Conservation (phyloP, 139 green algal species). For the Tetraselmis chui region DNA sequence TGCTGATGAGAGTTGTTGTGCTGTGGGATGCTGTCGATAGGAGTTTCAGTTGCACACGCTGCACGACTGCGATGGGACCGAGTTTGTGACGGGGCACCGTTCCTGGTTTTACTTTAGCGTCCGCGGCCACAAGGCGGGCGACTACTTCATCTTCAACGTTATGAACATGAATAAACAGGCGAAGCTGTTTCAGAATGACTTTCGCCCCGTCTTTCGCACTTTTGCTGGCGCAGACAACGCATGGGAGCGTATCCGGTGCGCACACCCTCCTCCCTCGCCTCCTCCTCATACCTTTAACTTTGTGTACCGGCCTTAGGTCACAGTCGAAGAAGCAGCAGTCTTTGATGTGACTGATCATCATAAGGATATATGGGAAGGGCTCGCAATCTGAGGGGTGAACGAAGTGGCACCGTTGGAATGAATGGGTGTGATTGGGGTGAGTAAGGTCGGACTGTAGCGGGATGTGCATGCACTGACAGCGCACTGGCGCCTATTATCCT, state of each 20-base stretch:
- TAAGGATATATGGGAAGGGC: no score
- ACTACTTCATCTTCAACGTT: slow-evolving; percentile 30
- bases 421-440: no score
- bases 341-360: no score
- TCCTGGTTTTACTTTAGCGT: slow-evolving; percentile 50
- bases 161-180: slow-evolving; percentile 51
- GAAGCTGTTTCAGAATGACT: slow-evolving; percentile 39
- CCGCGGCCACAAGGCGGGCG: slow-evolving; percentile 21
- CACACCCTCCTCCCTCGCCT: no score
- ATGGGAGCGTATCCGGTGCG: slow-evolving; percentile 28
- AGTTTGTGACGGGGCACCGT: slow-evolving; percentile 23
- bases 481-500: no score
- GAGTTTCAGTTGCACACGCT: slow-evolving; percentile 35
- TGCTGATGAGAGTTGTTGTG: not conserved
- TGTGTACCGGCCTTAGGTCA: no score
- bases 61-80: slow-evolving; percentile 31
- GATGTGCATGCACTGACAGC: no score
- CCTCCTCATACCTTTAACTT: no score
- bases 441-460: no score
- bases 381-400: no score
- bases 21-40: slow-evolving; percentile 6
- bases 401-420: no score
- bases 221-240: not conserved
- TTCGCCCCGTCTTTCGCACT: slow-evolving; percentile 7
- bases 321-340: no score